A percentile compares a stretch with the other conserved stretches of the same genome.
Evolutionary conservation across 2,329 filamentous ascomycete genomes (phyloP).

Genomic region (Pseudomassariella vexata): DNA sequence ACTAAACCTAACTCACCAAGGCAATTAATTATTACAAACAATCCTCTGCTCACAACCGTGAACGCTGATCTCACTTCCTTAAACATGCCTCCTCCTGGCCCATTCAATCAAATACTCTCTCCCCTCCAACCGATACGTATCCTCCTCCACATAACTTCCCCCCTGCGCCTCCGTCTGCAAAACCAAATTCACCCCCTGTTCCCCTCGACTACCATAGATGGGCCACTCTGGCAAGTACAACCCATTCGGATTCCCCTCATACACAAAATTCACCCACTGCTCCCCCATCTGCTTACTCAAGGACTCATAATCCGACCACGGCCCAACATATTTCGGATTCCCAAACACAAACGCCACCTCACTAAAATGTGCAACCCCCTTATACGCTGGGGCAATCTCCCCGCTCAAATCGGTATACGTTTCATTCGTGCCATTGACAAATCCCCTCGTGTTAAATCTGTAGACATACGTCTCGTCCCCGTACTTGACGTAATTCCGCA

Average conservation of each 20-base stretch:
- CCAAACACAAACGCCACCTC: conserved; percentile 33
- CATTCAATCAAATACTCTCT: conserved; percentile 25
- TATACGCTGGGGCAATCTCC: conserved; percentile 22
- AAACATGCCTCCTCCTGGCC: conserved; percentile 18
- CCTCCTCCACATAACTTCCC: conserved; percentile 23
- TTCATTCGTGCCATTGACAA: conserved; percentile 6
- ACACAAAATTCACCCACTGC: conserved; percentile 23
- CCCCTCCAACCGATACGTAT: conserved; percentile 24
- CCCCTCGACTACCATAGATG: conserved; percentile 16
- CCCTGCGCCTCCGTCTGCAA: conserved; percentile 23
- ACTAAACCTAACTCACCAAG: too few species aligned
- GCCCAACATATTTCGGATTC: conserved; percentile 17
- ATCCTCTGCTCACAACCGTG: too few species aligned
- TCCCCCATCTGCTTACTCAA: conserved; percentile 20
- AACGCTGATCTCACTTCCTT: too few species aligned
- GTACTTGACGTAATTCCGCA: conserved; percentile 43
- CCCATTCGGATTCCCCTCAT: conserved; percentile 19
- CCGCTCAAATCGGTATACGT: conserved; percentile 4
- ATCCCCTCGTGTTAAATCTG: conserved; percentile 49
- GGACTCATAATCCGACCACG: conserved; percentile 17
- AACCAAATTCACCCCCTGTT: conserved; percentile 22
- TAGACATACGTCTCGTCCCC: conserved; percentile 51
- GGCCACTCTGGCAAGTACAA: conserved; percentile 21
- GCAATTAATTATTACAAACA: too few species aligned
- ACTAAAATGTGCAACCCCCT: conserved; percentile 29